Evolutionary conservation across 768 basidiomycete genomes (phyloP), one percentile per base, ranked within the genome.

Genomic region (Calocera viscosa): DNA sequence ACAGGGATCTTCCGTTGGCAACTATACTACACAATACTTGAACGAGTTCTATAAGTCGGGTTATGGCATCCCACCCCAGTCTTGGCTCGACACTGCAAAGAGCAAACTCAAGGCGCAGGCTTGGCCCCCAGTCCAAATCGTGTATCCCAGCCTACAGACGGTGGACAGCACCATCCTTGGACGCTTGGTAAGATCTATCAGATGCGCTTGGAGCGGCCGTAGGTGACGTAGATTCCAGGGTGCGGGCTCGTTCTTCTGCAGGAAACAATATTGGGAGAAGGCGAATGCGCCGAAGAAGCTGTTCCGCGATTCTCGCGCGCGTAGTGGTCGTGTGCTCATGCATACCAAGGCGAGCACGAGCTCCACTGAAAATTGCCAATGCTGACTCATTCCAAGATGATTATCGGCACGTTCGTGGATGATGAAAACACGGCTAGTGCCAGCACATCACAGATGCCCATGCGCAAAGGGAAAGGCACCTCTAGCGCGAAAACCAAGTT

Each of bases 201-300:
- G 5, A 28, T 22, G 10, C 12, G 39, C 41, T 65, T 14, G 19
- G 3, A 24, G 43, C 16, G 43, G 43, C 16, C 14, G 2, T 2
- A 60, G n/a, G 8, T 60, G 53, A 60, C 53, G 38, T 47, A 32
- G 2, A 30, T 5, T 30, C 53, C 71, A 90, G 85, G 91, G 93
- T 1, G 92, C 90, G 2, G 88, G 88, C 5, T 94, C 91, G 1
- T 86, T 94, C 77, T 95, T 94, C 72, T 92, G 89, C 77, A 80
- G 84, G 53, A 79, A 85, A 66, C 82, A 79, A 38, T 87, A 88
- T 74, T 94, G 90, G 86, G 78, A 80, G 49, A 84, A 77, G 1
- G 78, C 83, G 17, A 90, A 85, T 70, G 91, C 87, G 73, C 90
- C 90, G 17, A 79, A 82, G 66, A 77, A 82, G 39, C 78, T 85